Conservation (phyloP, 768 basidiomycete species). For the Collybia sp. region DNA sequence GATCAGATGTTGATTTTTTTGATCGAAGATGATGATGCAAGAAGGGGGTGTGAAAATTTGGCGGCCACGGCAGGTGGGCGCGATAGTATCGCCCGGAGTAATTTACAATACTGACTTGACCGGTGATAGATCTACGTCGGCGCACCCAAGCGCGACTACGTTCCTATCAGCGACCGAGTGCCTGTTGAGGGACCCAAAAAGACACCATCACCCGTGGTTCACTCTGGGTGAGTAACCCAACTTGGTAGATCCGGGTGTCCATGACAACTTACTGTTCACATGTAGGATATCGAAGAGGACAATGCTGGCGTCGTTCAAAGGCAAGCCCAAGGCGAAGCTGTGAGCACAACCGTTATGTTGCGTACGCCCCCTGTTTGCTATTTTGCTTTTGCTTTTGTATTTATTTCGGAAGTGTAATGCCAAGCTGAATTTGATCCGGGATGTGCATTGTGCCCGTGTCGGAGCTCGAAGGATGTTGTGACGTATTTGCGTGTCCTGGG, state of each 20-base stretch:
- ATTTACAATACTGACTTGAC: slow-evolving; percentile 4
- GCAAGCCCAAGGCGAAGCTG: slow-evolving; percentile 41
- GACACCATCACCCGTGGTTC: slow-evolving; percentile 58
- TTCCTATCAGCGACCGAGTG: slow-evolving; percentile 55
- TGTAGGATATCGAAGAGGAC: slow-evolving; percentile 65
- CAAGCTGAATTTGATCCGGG: slow-evolving; percentile 12
- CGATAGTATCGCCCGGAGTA: slow-evolving; percentile 3
- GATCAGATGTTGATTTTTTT: slow-evolving; percentile 5
- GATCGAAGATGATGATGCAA: slow-evolving; percentile 81
- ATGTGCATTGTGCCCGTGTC: neutral
- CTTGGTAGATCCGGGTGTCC: slow-evolving; percentile 23
- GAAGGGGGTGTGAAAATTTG: slow-evolving; percentile 91
- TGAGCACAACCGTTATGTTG: slow-evolving; percentile 12
- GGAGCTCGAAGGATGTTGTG: slow-evolving; percentile 2
- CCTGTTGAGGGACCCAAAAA: slow-evolving; percentile 49
- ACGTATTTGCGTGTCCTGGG: slow-evolving; percentile 6
- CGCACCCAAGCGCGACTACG: slow-evolving; percentile 67
- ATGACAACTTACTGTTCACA: slow-evolving; percentile 25
- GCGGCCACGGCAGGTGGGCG: slow-evolving; percentile 73
- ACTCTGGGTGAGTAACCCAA: slow-evolving; percentile 64
- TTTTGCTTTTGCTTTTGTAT: too few species aligned
- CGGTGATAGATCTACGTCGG: slow-evolving; percentile 73
- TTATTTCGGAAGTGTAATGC: too few species aligned
- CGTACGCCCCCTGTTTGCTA: too few species aligned
- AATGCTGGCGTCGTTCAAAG: slow-evolving; percentile 57